A percentile compares a stretch with the other conserved stretches of the same genome.
These are phyloP conservation scores for Orobanche coerulescens DNA, from an alignment of 257 asterid species.

Conservation along the genomic window DNA sequence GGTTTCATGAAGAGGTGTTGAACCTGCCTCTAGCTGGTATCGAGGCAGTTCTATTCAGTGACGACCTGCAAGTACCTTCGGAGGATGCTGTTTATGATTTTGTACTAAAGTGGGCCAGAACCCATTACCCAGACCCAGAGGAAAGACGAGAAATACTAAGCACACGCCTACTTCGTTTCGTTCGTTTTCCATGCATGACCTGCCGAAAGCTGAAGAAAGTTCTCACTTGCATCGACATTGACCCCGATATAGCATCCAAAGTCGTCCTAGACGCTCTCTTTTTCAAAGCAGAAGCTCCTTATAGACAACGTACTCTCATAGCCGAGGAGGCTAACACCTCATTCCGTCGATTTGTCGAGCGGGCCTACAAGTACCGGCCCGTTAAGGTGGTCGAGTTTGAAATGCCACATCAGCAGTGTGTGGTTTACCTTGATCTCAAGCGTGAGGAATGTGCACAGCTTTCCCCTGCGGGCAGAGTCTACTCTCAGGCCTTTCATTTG, in stretches of 20 bases:
- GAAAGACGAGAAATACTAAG: slow-evolving; percentile 55
- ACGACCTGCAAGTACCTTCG: slow-evolving; percentile 68
- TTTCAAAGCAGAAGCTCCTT: slow-evolving; percentile 67
- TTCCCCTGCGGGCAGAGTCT: slow-evolving; percentile 57
- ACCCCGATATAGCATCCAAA: slow-evolving; percentile 47
- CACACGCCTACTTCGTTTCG: slow-evolving; percentile 46
- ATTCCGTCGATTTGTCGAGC: slow-evolving; percentile 45
- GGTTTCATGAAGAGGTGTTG: slow-evolving; percentile 66
- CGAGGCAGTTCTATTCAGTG: slow-evolving; percentile 66
- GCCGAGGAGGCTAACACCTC: slow-evolving; percentile 35
- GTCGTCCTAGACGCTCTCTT: slow-evolving; percentile 74
- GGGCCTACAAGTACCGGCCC: slow-evolving; percentile 75
- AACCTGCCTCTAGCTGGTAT: slow-evolving; percentile 69
- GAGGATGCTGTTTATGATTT: slow-evolving; percentile 82
- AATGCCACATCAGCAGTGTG: slow-evolving; percentile 61
- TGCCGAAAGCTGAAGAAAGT: slow-evolving; percentile 74
- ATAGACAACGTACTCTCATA: slow-evolving; percentile 50
- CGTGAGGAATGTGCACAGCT: slow-evolving; percentile 62
- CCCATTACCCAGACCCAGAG: slow-evolving; percentile 50
- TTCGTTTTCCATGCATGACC: slow-evolving; percentile 85
- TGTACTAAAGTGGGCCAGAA: slow-evolving; percentile 68
- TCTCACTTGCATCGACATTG: slow-evolving; percentile 55
- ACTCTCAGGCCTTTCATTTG: slow-evolving; percentile 78
- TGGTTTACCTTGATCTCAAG: slow-evolving; percentile 71
- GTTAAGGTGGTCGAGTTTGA: slow-evolving; percentile 70